Evolutionary conservation across 176 grass and related monocot species (phyloP).

Genomic region (Musa beccarii): DNA sequence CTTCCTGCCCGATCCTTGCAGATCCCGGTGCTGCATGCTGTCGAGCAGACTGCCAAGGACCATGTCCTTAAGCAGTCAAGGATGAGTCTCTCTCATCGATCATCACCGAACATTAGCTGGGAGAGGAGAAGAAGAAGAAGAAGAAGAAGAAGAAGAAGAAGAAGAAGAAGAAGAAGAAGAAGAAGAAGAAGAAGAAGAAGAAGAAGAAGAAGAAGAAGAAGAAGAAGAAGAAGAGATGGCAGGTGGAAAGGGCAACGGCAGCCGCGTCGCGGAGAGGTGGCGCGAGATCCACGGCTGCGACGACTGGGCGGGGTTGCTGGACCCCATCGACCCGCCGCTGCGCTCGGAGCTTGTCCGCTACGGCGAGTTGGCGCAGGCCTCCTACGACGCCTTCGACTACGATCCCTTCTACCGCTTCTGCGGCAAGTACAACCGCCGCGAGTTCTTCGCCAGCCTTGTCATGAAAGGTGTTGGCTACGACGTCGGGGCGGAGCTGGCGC

Average conservation of each 20-base stretch:
- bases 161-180: not conserved
- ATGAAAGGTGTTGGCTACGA: too few species aligned
- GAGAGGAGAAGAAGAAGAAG: not conserved
- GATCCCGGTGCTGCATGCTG: not conserved
- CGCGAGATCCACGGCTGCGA: not conserved
- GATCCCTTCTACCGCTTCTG: conserved; percentile 8
- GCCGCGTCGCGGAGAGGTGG: not conserved
- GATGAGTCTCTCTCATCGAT: not conserved
- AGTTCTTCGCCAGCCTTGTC: not conserved
- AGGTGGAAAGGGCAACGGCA: too few species aligned
- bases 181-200: not conserved
- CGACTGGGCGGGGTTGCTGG: conserved; percentile 5
- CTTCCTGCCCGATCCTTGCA: not conserved
- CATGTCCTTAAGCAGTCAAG: not conserved
- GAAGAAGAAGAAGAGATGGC: too few species aligned
- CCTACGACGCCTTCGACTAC: conserved; percentile 17
- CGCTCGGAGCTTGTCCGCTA: conserved; percentile 9
- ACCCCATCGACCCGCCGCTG: conserved; percentile 2
- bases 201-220: not conserved
- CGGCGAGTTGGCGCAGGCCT: conserved; percentile 1
- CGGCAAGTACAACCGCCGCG: not conserved
- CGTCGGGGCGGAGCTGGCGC: conserved; percentile 9
- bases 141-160: not conserved
- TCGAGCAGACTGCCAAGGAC: not conserved
- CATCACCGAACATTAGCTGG: not conserved